Evolutionary conservation across 1,139 yeast genomes (phyloP).

Genomic region (Geotrichum klebahnii): DNA sequence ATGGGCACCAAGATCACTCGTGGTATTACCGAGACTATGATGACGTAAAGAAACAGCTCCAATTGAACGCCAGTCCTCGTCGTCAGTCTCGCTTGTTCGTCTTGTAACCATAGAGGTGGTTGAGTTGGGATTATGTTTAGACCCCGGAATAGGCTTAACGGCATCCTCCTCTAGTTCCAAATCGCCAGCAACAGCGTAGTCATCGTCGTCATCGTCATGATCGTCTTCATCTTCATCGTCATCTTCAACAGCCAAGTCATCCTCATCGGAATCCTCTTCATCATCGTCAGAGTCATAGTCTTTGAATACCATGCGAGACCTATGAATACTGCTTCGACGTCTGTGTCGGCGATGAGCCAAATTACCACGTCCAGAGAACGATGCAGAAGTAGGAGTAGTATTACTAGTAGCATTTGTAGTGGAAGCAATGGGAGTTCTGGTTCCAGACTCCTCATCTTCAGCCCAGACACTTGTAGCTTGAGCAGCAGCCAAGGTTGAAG

Average conservation of each 20-base stretch:
- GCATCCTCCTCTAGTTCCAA: constrained; percentile 18
- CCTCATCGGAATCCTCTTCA: constrained; percentile 19
- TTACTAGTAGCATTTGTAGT: constrained; percentile 6
- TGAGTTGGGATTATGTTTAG: no score
- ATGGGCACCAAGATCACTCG: no score
- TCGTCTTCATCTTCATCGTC: constrained; percentile 17
- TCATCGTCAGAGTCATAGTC: constrained; percentile 18
- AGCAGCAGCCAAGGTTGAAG: constrained; percentile 2
- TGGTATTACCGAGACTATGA: constrained; percentile 3
- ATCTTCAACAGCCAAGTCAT: constrained; percentile 18
- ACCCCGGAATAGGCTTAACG: background rate
- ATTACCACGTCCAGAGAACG: constrained; percentile 10
- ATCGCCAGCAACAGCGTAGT: constrained; percentile 21
- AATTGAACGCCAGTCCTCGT: constrained; percentile 89
- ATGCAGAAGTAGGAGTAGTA: constrained; percentile 9
- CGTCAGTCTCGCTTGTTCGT: constrained; percentile 62
- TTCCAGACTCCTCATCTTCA: constrained; percentile 16
- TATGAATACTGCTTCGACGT: constrained; percentile 20
- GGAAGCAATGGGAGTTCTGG: constrained; percentile 4
- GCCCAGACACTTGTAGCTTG: constrained; percentile 19
- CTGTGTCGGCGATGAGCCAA: constrained; percentile 17
- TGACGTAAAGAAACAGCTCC: constrained; percentile 56
- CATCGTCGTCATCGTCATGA: constrained; percentile 17
- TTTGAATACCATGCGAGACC: constrained; percentile 20
- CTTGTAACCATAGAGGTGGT: constrained; percentile 15